Base-by-base conservation (phyloP, 192 early-diverging fungal genomes). In the Coemansia sp. region DNA sequence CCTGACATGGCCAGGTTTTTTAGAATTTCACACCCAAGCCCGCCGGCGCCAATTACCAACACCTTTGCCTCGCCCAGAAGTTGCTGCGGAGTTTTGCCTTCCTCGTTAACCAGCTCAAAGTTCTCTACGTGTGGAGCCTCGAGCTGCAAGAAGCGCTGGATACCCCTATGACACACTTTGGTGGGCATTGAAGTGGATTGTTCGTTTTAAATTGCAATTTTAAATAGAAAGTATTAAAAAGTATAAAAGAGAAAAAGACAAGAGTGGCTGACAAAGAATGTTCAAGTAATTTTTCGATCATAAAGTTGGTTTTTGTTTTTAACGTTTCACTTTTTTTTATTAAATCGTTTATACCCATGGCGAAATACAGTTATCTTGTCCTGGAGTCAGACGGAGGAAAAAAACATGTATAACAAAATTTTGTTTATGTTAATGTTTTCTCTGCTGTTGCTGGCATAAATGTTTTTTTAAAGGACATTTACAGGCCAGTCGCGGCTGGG, bases 1-100 rank as follows among this genome's bases (percentile, higher is more conserved):
- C 90, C 90, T 15, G 88, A 84, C 62, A 91, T 67, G 30, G 87
- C 89, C 41, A 92, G 67, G 71, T 91, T 85, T 70, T 92, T 92
- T 44, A 92, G 84, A 24, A 92, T 85, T 61, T 92, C 90, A 60
- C 90, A 92, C 9, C 90, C 90, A 23, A 92, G 79, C 9, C 90
- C 90, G 42, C 90, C 90, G 2, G 90, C 90, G 18, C 90, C 90
- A 71, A 92, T 89, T 41, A 92, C 90, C 14, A 92, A 79, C 18
- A 91, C 74, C 65, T 84, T 89, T 62, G 84, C 83, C 17, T 69
- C 59, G 53, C 81, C 62, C 3, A 86, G 64, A 43, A 69, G 51
- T 51, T 71, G 68, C 58, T 66, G 62, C 50, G 75, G 75, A 33
- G 77, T 80, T 52, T 74, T 61, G 34, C 64, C 71, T 10, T 53